Evolutionary conservation across 371 early-diverging fungal genomes (phyloP).

Genomic region (Quaeritorhiza haematococci): DNA sequence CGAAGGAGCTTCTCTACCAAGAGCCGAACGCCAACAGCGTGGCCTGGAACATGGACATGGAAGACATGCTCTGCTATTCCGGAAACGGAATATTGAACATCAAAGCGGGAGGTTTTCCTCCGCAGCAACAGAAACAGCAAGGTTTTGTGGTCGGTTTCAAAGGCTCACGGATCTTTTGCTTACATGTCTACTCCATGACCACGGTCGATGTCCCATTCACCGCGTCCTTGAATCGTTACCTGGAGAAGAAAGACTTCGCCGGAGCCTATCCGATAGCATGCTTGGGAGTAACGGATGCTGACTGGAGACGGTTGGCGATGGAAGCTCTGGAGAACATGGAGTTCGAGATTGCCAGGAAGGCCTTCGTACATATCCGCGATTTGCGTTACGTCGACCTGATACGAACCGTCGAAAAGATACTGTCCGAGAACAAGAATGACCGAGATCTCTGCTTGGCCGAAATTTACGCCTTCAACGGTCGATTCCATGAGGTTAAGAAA

Average conservation of each 20-base stretch:
- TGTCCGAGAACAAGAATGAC: slow-evolving; percentile 27
- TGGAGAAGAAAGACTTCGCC: slow-evolving; percentile 37
- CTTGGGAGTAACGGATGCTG: slow-evolving; percentile 44
- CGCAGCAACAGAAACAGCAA: slow-evolving; percentile 41
- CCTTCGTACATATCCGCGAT: slow-evolving; percentile 39
- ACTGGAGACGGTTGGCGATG: slow-evolving; percentile 42
- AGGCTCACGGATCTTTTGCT: slow-evolving; percentile 43
- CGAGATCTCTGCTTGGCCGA: slow-evolving; percentile 34
- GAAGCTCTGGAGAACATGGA: slow-evolving; percentile 36
- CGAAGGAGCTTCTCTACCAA: slow-evolving; percentile 44
- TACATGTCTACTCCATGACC: slow-evolving; percentile 42
- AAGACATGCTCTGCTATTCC: slow-evolving; percentile 47
- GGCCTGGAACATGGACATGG: slow-evolving; percentile 49
- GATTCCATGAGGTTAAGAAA: slow-evolving; percentile 37
- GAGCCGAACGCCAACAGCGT: slow-evolving; percentile 46
- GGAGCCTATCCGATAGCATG: slow-evolving; percentile 38
- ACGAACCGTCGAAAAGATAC: slow-evolving; percentile 21
- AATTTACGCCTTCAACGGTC: slow-evolving; percentile 31
- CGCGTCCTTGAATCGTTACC: slow-evolving; percentile 38
- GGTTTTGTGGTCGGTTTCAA: slow-evolving; percentile 55
- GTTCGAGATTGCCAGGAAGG: slow-evolving; percentile 37
- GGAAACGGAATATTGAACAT: slow-evolving; percentile 39
- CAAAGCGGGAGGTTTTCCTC: slow-evolving; percentile 39
- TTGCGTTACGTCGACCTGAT: slow-evolving; percentile 31
- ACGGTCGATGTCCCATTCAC: slow-evolving; percentile 44